Evolutionary conservation across 1,284 basidiomycete species (phyloP), one percentile per base, ranked within the genome.

Genomic region (Malassezia equina): DNA sequence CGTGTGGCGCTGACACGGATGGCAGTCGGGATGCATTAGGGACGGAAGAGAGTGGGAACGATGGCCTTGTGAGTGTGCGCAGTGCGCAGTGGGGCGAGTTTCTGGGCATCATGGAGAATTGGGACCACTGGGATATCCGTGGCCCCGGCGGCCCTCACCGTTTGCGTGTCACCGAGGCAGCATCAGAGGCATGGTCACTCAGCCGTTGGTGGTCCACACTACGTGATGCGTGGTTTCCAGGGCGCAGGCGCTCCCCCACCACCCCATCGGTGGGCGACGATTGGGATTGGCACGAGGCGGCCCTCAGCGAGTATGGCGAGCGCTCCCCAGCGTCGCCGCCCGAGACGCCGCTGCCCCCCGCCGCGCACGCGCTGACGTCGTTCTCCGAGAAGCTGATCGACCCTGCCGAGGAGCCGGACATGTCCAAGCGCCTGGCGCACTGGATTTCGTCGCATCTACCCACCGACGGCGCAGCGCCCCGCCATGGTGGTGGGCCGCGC

Each of bases 121-220:
- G 84, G 64, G 91, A 99, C 78, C 94, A 98, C 73, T 99, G 94
- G 94, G 88, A 94, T 67, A 80, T 96, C 67, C 79, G 94, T 53
- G 94, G 94, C 0, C 84, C 78, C 51, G 78, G 79, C n/a, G 80
- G 79, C 48, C 56, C 69, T 28, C 42, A 34, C 24, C 41, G 55
- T 9, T 25, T 57, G 21, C 52, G 75, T 49, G 56, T 41, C 5
- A 28, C 47, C 29, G 17, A 31, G 28, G 15, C 28, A 21, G 17
- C 17, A 12, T 9, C 17, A 15, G 19, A 32, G 3, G 31, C 17
- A 15, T 17, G n/a, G 28, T n/a, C 17, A 19, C 29, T 13, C 19
- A 27, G 29, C 17, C 21, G 24, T 19, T 24, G 21, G 17, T 34
- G 31, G 46, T 29, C 29, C 31, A 11, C 23, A 19, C n/a, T 47